A percentile compares a stretch with the other conserved stretches of the same genome.
Conservation (phyloP, 257 asterid species). For the Coffea canephora region DNA sequence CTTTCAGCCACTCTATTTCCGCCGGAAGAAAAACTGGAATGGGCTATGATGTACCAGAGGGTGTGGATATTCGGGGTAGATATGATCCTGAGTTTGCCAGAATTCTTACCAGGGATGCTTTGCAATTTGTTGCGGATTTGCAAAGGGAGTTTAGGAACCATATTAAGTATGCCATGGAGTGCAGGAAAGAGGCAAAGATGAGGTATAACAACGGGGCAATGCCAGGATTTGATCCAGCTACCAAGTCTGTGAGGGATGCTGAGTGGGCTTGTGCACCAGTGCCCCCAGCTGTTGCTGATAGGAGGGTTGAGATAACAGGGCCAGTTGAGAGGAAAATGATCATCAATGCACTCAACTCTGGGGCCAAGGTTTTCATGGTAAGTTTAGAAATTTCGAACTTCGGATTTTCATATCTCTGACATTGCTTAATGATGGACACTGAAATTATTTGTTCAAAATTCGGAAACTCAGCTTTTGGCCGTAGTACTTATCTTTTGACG, state of each 20-base stretch:
- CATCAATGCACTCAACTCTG: slow-evolving; percentile 95
- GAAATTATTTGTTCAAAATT: neutral
- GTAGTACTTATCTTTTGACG: too few species aligned
- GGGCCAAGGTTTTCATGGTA: slow-evolving; percentile 97
- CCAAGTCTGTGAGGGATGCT: slow-evolving; percentile 54
- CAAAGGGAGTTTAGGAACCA: slow-evolving; percentile 74
- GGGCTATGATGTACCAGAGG: slow-evolving; percentile 79
- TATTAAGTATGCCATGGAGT: slow-evolving; percentile 72
- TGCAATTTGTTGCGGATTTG: slow-evolving; percentile 60
- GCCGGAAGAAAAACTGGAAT: slow-evolving; percentile 25
- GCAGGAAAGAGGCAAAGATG: slow-evolving; percentile 63
- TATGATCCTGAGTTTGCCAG: slow-evolving; percentile 63
- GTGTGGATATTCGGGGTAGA: slow-evolving; percentile 79
- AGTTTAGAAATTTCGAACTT: neutral
- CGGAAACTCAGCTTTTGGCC: neutral
- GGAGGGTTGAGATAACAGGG: slow-evolving; percentile 95
- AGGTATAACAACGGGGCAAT: slow-evolving; percentile 59
- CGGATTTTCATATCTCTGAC: too few species aligned
- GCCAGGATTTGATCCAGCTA: slow-evolving; percentile 85
- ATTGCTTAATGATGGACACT: neutral
- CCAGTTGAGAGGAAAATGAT: slow-evolving; percentile 96
- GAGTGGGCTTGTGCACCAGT: slow-evolving; percentile 75
- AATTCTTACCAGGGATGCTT: slow-evolving; percentile 62
- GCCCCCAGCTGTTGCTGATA: slow-evolving; percentile 78
- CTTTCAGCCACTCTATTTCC: slow-evolving; percentile 31